Base-by-base conservation (phyloP, 2,329 filamentous ascomycete species). In the Fusarium sp. region DNA sequence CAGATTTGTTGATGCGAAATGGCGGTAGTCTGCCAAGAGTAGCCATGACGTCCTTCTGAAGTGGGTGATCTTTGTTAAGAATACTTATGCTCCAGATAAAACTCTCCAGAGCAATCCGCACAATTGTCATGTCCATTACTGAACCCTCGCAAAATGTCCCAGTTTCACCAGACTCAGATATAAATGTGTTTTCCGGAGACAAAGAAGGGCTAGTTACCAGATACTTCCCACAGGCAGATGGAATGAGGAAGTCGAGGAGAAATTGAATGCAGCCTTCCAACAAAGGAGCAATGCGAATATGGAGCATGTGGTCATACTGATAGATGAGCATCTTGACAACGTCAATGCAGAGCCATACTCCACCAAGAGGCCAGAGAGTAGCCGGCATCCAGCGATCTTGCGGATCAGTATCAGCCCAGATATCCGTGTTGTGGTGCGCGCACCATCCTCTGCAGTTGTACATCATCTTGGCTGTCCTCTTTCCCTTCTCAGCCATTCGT, bases 371-470 rank as follows among this genome's bases (percentile, higher is more conserved):
- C 75, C 75, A 76, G 6, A 73, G 44, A 5, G 74, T 74, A 0
- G 74, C 63, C 11, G 72, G 67, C 53, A 79, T 75, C 60, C 75
- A 76, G 12, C 72, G 73, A 56, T 80, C 80, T 7, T 77, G 74
- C 0, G 80, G 79, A 9, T 78, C 78, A 0, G 80, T 76, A 40
- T 81, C 79, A 0, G 69, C 79, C 78, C 78, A 81, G 16, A 81
- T 74, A 40, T 81, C 79, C 0, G 78, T 79, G 49, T 81, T 81
- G 53, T 81, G 79, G 46, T 81, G 80, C 4, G 75, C 72, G 7
- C 78, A 77, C 65, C 76, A 79, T 2, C 80, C 80, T 15, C 50
- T 59, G 52, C 78, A 80, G 15, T 76, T 77, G 44, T 81, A 81
- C 78, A 81, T 80, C 6, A 67, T 60, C 42, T 70, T 59, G 18